These are phyloP conservation scores for Yamadazyma friedrichii DNA, from an alignment of 1,139 yeast species.

Conservation along the genomic window DNA sequence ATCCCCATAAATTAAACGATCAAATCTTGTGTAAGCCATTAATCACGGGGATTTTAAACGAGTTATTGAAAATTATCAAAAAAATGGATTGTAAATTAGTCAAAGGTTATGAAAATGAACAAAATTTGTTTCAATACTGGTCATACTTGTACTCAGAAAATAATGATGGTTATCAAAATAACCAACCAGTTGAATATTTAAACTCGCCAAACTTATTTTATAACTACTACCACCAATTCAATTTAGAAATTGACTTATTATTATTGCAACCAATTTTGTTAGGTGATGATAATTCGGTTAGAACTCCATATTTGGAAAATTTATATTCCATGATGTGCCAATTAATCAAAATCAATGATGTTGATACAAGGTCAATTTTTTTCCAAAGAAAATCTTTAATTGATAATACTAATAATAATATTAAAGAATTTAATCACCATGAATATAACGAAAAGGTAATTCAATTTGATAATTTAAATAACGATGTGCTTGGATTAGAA, in stretches of 20 bases:
- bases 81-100: constrained; percentile 76
- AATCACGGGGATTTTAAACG: constrained; percentile 74
- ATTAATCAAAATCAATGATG: constrained; percentile 48
- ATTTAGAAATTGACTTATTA: constrained; percentile 67
- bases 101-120: constrained; percentile 64
- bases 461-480: constrained; percentile 19
- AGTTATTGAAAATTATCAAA: constrained; percentile 69
- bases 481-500: constrained; percentile 22
- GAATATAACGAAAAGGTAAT: constrained; percentile 13
- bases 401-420: constrained; percentile 2
- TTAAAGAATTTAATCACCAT: constrained; percentile 9
- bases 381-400: constrained; percentile 23
- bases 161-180: constrained; percentile 14
- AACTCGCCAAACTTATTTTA: constrained; percentile 58
- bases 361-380: constrained; percentile 26
- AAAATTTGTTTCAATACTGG: constrained; percentile 56
- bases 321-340: constrained; percentile 79
- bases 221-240: constrained; percentile 54
- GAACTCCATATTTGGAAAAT: constrained; percentile 88
- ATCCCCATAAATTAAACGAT: constrained; percentile 53
- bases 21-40: constrained; percentile 85
- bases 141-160: constrained; percentile 39
- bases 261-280: constrained; percentile 80
- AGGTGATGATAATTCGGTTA: constrained; percentile 81
- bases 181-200: constrained; percentile 20